Percentiles rank a stretch among this genome's conserved stretches.
Conservation (phyloP, 129 eudicot genomes). For the Helianthus tuberosus region DNA sequence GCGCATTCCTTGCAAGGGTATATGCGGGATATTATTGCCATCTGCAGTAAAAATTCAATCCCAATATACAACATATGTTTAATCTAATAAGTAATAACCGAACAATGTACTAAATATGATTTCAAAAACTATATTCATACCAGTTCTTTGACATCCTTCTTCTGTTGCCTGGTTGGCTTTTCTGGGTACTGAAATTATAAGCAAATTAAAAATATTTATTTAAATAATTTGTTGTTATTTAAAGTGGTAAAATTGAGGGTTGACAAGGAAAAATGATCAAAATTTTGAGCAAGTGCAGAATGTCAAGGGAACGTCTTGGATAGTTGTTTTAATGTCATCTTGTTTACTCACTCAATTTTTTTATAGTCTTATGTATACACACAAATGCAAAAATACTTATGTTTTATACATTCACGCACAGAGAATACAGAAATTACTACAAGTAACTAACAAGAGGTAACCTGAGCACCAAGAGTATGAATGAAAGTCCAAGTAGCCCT, state of each 20-base stretch:
- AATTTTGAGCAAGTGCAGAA: conserved; percentile 10
- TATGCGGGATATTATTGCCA: conserved; percentile 93
- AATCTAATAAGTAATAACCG: neutral
- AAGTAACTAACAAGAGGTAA: conserved; percentile 22
- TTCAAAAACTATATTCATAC: conserved; percentile 34
- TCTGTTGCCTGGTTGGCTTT: conserved; percentile 93
- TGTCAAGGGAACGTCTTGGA: neutral
- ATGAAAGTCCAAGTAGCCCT: conserved; percentile 98
- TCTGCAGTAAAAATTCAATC: conserved; percentile 47
- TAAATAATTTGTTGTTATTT: neutral
- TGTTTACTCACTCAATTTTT: neutral
- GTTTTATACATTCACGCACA: neutral
- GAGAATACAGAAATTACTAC: conserved; percentile 2
- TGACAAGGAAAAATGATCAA: neutral
- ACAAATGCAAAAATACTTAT: neutral
- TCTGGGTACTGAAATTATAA: conserved; percentile 75
- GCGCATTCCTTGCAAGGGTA: conserved; percentile 99
- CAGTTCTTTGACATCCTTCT: conserved; percentile 96
- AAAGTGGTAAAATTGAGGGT: neutral
- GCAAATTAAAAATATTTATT: neutral
- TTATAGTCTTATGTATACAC: conserved; percentile 6
- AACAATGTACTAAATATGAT: neutral
- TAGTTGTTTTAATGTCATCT: conserved; percentile 1
- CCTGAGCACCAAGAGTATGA: conserved; percentile 99
- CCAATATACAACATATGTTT: neutral